These are phyloP conservation scores for Spinacia oleracea DNA, from an alignment of 179 eudicot genomes.

Conservation along the genomic window DNA sequence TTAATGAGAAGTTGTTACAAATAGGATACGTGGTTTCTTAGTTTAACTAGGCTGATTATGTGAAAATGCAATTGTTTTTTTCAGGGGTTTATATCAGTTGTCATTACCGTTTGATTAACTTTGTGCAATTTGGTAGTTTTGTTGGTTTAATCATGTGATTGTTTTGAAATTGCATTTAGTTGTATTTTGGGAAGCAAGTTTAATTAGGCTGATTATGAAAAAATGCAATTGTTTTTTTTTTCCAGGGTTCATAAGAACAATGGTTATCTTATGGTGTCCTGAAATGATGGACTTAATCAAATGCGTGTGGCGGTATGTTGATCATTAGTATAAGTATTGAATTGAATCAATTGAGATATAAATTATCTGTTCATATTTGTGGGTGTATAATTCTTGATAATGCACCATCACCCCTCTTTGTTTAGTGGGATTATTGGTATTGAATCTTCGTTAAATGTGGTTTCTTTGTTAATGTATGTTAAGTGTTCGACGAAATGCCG, in stretches of 20 bases:
- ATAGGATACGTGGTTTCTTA: no score
- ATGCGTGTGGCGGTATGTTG: conserved; percentile 78
- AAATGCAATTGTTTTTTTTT: conserved; percentile 16
- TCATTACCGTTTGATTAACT: not conserved
- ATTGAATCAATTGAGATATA: no score
- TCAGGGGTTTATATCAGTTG: no score
- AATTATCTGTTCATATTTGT: no score
- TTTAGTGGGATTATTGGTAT: no score
- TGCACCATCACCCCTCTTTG: no score
- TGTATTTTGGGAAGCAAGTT: conserved; percentile 16
- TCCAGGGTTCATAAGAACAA: conserved; percentile 75
- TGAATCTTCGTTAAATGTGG: no score
- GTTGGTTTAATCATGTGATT: conserved; percentile 16
- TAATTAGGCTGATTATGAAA: conserved; percentile 15
- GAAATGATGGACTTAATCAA: conserved; percentile 91
- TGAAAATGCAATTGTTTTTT: no score
- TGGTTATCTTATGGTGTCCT: conserved; percentile 82
- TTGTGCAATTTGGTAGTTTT: not conserved
- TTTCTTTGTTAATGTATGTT: no score
- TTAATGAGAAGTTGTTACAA: no score
- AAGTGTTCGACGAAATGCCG: no score
- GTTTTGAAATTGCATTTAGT: conserved; percentile 9
- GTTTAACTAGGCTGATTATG: no score
- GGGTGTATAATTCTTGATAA: not conserved
- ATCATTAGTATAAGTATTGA: not conserved